phyloP scores from a whole-genome alignment of 345 rosid genomes.

The Eucalyptus brandiana region DNA sequence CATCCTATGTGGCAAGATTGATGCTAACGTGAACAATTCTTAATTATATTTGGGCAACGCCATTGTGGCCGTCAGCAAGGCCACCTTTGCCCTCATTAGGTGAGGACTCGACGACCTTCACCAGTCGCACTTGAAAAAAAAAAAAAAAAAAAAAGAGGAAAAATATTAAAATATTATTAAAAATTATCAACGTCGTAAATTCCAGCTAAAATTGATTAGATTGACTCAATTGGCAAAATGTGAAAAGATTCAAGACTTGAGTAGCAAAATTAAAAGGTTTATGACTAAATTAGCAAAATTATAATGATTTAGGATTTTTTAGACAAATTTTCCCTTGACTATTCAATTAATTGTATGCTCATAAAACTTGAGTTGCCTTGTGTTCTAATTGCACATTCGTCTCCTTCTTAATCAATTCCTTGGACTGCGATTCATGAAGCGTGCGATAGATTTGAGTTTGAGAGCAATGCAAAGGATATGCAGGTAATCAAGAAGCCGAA shows the following conservation, averaged over 20 bases:
- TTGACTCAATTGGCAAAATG: accelerated
- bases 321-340: background rate
- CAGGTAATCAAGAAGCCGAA: background rate
- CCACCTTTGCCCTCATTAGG: background rate
- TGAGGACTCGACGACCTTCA: background rate
- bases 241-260: too few relatives aligned
- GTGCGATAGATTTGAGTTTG: background rate
- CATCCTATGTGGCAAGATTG: background rate
- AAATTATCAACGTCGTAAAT: too few relatives aligned
- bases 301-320: too few relatives aligned
- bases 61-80: background rate
- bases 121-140: background rate
- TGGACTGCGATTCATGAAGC: background rate
- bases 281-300: too few relatives aligned
- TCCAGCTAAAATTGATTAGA: background rate
- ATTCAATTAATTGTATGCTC: background rate
- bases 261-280: too few relatives aligned
- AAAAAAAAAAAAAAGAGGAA: too few relatives aligned
- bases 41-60: background rate
- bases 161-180: too few relatives aligned
- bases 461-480: slow-evolving; percentile 2
- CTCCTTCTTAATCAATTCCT: background rate
- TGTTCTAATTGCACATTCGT: background rate
- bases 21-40: too few relatives aligned
- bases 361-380: background rate